Percentiles rank a stretch among this genome's conserved stretches.
Evolutionary conservation across 305 asterid genomes (phyloP).

Genomic region (Fraxinus albicans): DNA sequence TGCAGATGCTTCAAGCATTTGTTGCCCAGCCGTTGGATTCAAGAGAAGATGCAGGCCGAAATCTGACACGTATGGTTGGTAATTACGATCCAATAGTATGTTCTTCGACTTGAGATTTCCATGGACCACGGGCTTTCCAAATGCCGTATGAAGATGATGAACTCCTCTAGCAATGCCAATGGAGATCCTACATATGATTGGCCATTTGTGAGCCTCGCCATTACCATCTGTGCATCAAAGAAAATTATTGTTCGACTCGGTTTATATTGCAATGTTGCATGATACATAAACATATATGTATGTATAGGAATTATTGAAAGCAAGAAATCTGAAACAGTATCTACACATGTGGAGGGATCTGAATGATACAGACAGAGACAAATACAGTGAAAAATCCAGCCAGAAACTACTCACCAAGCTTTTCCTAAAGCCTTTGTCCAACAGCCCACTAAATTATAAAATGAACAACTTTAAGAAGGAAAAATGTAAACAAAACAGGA

Average conservation of each 20-base stretch:
- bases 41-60: slow-evolving; percentile 69
- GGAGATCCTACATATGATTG: slow-evolving; percentile 57
- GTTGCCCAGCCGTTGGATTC: slow-evolving; percentile 61
- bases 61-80: slow-evolving; percentile 67
- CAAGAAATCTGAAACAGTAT: neutral
- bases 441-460: neutral
- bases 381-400: neutral
- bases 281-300: neutral
- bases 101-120: slow-evolving; percentile 89
- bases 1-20: slow-evolving; percentile 66
- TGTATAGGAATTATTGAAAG: neutral
- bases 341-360: neutral
- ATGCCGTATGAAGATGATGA: slow-evolving; percentile 62
- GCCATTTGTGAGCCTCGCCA: slow-evolving; percentile 66
- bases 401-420: neutral
- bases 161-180: slow-evolving; percentile 67
- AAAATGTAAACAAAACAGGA: neutral
- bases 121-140: slow-evolving; percentile 63
- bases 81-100: slow-evolving; percentile 54
- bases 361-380: neutral
- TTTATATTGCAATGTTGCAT: neutral
- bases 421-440: slow-evolving; percentile 9
- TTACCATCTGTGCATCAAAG: slow-evolving; percentile 49
- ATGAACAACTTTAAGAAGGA: neutral
- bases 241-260: neutral